Conservation (phyloP, 2,329 filamentous ascomycete genomes). For the Purpureocillium takamizusanense region DNA sequence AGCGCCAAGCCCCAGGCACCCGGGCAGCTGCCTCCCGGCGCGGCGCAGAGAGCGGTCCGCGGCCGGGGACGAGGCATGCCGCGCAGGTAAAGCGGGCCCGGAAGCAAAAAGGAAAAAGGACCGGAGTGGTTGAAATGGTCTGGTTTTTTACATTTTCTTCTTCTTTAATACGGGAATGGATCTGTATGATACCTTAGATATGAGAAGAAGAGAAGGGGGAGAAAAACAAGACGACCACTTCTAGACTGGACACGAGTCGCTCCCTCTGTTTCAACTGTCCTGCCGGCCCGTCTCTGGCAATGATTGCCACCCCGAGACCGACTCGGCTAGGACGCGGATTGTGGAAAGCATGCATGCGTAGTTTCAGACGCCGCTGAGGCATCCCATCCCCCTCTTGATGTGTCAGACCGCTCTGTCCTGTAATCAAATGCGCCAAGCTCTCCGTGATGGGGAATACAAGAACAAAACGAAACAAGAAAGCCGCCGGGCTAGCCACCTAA, state of each 20-base stretch:
- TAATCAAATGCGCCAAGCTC: background rate
- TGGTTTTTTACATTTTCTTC: no score
- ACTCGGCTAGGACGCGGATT: no score
- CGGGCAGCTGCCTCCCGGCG: conserved; percentile 66
- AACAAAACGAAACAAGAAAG: no score
- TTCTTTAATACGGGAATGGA: conserved; percentile 9
- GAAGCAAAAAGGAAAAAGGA: conserved; percentile 3
- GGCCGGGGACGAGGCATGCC: conserved; percentile 86
- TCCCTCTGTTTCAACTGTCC: no score
- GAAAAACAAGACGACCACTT: conserved; percentile 10
- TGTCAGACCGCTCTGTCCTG: no score
- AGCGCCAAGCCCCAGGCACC: conserved; percentile 77
- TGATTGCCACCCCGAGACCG: no score
- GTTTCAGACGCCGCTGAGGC: no score
- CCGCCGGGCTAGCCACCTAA: no score
- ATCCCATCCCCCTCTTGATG: no score
- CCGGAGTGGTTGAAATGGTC: conserved; percentile 1
- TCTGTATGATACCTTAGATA: conserved; percentile 26
- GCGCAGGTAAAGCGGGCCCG: conserved; percentile 46
- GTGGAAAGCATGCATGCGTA: background rate
- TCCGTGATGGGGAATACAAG: no score
- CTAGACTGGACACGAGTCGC: conserved; percentile 4
- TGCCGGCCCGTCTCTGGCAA: no score
- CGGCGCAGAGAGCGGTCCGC: conserved; percentile 80
- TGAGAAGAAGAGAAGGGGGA: no score